phyloP scores from a whole-genome alignment of 495 filamentous ascomycete species.

The Penicillium odoratum region DNA sequence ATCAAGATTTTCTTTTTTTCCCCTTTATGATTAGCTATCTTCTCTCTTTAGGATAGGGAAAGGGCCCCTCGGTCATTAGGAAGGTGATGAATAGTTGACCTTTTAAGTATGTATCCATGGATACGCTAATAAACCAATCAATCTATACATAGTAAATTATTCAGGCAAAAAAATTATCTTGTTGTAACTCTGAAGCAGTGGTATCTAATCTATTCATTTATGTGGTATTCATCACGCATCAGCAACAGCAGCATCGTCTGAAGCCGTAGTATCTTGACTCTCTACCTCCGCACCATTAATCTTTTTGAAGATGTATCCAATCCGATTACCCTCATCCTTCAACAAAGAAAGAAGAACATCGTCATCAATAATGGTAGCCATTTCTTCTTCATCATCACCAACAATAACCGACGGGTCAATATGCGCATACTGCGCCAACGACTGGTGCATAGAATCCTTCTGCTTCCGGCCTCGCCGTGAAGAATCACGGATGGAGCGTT shows the following conservation, averaged over 20 bases:
- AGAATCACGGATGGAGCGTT: constrained; percentile 45
- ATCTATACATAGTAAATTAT: no score
- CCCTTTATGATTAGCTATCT: no score
- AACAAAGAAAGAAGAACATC: constrained; percentile 64
- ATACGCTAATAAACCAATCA: no score
- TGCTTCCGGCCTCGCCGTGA: constrained; percentile 26
- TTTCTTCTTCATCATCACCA: constrained; percentile 30
- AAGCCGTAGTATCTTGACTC: neutral
- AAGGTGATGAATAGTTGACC: no score
- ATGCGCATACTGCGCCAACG: constrained; percentile 67
- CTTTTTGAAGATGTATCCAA: constrained; percentile 72
- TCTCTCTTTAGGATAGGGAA: no score
- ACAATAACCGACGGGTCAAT: constrained; percentile 54
- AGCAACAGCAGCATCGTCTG: neutral
- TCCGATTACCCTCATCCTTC: constrained; percentile 56
- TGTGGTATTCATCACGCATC: neutral
- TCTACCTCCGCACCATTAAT: constrained; percentile 31
- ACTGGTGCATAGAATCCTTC: constrained; percentile 53
- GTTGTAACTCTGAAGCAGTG: no score
- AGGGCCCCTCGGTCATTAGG: no score
- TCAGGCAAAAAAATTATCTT: no score
- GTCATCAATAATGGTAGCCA: constrained; percentile 41
- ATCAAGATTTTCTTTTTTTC: constrained; percentile 1
- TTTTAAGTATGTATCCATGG: no score
- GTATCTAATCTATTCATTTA: neutral